phyloP scores from a whole-genome alignment of 208 protist genomes.

The Wallacemonas rigidus region DNA sequence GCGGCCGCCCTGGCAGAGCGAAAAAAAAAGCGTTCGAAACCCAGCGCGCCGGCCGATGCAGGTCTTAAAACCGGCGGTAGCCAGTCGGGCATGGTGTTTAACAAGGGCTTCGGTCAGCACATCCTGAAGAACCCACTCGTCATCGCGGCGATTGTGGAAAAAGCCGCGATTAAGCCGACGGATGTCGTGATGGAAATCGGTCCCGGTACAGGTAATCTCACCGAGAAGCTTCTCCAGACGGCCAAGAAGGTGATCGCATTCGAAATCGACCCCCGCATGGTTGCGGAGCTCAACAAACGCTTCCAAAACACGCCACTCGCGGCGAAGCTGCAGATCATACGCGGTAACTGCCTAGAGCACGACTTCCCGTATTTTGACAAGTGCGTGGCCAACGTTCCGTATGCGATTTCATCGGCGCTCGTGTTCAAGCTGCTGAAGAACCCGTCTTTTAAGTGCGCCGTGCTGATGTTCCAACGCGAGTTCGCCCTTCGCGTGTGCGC shows the following conservation, averaged over 20 bases:
- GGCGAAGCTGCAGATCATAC: constrained; percentile 97
- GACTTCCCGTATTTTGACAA: constrained; percentile 99
- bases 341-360: constrained; percentile 98
- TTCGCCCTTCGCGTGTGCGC: constrained; percentile 99
- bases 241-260: constrained; percentile 98
- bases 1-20: constrained; percentile 7
- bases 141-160: constrained; percentile 97
- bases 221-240: constrained; percentile 97
- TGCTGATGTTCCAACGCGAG: constrained; percentile 99
- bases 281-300: constrained; percentile 99
- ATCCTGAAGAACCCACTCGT: constrained; percentile 99
- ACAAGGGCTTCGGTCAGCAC: constrained; percentile 98
- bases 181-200: constrained; percentile 99
- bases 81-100: constrained; percentile 93
- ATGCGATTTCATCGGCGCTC: constrained; percentile 99
- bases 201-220: constrained; percentile 99
- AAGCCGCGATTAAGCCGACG: constrained; percentile 95
- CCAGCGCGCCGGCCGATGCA: constrained; percentile 26
- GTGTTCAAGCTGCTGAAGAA: constrained; percentile 99
- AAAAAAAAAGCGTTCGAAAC: constrained; percentile 33
- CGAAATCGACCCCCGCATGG: constrained; percentile 99
- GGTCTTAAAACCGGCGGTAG: constrained; percentile 73
- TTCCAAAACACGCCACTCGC: constrained; percentile 92
- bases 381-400: constrained; percentile 99
- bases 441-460: constrained; percentile 94